Conservation (phyloP, 2,329 filamentous ascomycete genomes). For the Neoscytalidium dimidiatum region DNA sequence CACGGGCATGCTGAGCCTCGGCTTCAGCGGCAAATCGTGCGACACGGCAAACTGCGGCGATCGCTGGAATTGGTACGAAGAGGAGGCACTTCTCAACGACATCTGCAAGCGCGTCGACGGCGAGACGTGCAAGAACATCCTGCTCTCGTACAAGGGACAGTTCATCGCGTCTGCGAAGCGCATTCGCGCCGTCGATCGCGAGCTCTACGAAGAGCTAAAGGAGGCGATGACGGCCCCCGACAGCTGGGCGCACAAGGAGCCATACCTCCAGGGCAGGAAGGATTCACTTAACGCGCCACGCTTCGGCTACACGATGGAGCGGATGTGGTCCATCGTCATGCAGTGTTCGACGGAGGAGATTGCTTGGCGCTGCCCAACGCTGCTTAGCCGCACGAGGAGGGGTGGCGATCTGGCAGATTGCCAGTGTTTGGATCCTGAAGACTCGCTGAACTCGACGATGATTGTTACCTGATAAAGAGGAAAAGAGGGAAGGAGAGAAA, state of each 20-base stretch:
- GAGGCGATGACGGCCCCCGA: constrained; percentile 26
- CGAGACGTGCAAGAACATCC: constrained; percentile 35
- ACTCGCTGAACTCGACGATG: neutral
- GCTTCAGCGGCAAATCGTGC: constrained; percentile 41
- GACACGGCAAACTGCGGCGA: constrained; percentile 43
- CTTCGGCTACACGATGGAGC: constrained; percentile 33
- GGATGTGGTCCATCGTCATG: constrained; percentile 33
- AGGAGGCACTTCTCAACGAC: constrained; percentile 39
- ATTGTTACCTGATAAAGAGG: neutral
- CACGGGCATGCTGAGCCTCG: constrained; percentile 51
- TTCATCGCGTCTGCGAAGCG: constrained; percentile 49
- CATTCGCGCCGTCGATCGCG: constrained; percentile 39
- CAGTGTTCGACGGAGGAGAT: constrained; percentile 31
- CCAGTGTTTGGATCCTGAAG: constrained; percentile 30
- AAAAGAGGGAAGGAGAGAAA: too few species aligned
- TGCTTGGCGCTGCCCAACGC: constrained; percentile 32
- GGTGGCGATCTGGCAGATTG: constrained; percentile 31
- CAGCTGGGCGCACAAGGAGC: constrained; percentile 32
- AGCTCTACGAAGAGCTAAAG: constrained; percentile 37
- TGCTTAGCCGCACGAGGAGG: constrained; percentile 29
- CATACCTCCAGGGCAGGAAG: constrained; percentile 26
- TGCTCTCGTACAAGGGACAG: constrained; percentile 50
- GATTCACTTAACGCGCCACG: constrained; percentile 31
- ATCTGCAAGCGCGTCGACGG: constrained; percentile 24
- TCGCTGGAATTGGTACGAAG: constrained; percentile 42